Evolutionary conservation across 176 grass and related monocot species (phyloP), one percentile per base, ranked within the genome.

Genomic region (Aegilops tauschii): DNA sequence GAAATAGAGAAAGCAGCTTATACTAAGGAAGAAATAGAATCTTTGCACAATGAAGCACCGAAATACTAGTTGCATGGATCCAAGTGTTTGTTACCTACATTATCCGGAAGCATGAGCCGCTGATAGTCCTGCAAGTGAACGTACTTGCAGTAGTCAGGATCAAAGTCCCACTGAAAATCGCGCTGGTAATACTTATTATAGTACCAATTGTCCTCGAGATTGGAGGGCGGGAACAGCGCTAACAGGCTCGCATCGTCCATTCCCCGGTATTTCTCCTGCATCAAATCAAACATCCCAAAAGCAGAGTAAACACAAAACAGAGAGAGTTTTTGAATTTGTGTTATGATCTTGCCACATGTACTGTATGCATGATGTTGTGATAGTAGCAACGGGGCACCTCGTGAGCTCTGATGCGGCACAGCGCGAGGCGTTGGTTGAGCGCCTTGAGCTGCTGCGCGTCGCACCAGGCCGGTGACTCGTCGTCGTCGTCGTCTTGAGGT

Each of bases 191-290:
- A 7, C 8, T 37, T 11, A 3, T 37, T 11, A 3, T 37, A 70
- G 34, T 70, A 70, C 34, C 10, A 4, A 10, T 69, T 21, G 17
- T 4, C 67, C 1, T 39, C 18, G 0, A 70, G 67, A 4, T 70
- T 0, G 34, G 9, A 0, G 11, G 35, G 35, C 21, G 35, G 68
- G 20, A 40, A 40, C 2, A 12, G 0, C 1, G 1, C 35, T 3
- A 10, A 40, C 9, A 71, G 4, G 4, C 7, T 39, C 11, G 20
- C 68, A 23, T 71, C 35, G 18, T 71, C 68, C 35, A 71, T 71
- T 3, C 11, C 9, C 9, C 21, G 8, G 20, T 71, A 71, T n/a
- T 39, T 71, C 35, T 39, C 34, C 36, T 69, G 35, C 9, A 69
- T 36, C 31, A 69, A 42, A 44, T 45, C 44, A 45, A 45, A 37